Conservation (phyloP, 1,284 basidiomycete species). For the Blastosporella zonata region DNA sequence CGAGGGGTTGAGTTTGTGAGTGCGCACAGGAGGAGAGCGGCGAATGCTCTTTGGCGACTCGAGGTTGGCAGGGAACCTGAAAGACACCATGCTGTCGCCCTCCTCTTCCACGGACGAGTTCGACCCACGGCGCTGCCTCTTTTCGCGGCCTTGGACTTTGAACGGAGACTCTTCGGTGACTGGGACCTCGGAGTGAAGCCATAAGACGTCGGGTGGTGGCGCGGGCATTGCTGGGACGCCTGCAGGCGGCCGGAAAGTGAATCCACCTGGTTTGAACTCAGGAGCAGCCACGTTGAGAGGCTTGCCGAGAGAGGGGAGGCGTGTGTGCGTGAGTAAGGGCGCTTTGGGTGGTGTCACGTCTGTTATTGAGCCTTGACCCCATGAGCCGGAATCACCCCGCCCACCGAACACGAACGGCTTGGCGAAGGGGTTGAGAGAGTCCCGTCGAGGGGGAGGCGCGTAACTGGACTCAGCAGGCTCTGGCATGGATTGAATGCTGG, state of each 20-base stretch:
- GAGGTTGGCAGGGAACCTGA: constrained; percentile 63
- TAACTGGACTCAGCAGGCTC: constrained; percentile 13
- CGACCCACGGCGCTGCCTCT: constrained; percentile 61
- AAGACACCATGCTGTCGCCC: constrained; percentile 63
- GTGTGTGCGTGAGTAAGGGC: constrained; percentile 45
- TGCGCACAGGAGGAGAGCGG: constrained; percentile 24
- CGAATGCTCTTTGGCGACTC: constrained; percentile 50
- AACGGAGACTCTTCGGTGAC: constrained; percentile 24
- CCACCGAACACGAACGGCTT: constrained; percentile 78
- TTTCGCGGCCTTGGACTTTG: constrained; percentile 66
- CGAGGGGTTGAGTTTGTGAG: constrained; percentile 42
- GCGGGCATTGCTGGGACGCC: constrained; percentile 57
- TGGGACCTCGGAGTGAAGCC: constrained; percentile 22
- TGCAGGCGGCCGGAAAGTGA: constrained; percentile 70
- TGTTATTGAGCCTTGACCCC: constrained; percentile 29
- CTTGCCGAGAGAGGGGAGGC: constrained; percentile 60
- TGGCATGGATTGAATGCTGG: constrained; percentile 26
- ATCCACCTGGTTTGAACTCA: constrained; percentile 74
- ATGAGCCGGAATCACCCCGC: constrained; percentile 30
- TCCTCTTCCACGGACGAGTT: constrained; percentile 43
- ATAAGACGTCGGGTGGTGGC: constrained; percentile 7
- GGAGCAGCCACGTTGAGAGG: constrained; percentile 70
- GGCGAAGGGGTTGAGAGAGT: constrained; percentile 69
- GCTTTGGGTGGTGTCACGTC: constrained; percentile 34
- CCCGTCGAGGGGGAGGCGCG: constrained; percentile 30